Evolutionary conservation across 345 rosid genomes (phyloP).

Genomic region (Moricandia moricandioides): DNA sequence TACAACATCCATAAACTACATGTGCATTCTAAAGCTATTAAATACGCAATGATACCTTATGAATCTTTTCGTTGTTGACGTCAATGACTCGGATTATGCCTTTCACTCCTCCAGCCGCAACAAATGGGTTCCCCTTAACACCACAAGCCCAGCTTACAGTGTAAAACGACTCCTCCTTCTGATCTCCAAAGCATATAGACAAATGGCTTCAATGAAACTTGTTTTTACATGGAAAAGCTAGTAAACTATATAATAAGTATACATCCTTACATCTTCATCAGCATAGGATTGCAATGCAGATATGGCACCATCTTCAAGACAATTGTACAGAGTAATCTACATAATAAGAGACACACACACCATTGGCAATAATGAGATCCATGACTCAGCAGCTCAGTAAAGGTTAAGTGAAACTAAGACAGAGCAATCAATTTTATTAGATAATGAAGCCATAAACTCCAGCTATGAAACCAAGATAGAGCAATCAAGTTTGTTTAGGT

Average conservation of each 20-base stretch:
- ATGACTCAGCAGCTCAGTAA: neutral
- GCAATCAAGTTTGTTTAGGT: neutral
- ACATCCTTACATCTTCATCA: conserved; percentile 85
- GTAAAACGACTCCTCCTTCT: conserved; percentile 98
- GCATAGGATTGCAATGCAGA: conserved; percentile 80
- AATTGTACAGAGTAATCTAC: conserved; percentile 91
- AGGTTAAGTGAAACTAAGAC: neutral
- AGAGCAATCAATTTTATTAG: neutral
- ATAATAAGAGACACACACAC: conserved; percentile 1
- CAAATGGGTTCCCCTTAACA: conserved; percentile 62
- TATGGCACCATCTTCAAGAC: conserved; percentile 89
- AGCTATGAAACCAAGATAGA: neutral
- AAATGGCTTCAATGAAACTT: conserved; percentile 27
- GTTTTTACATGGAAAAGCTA: conserved; percentile 12
- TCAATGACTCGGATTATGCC: conserved; percentile 90
- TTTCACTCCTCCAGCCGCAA: conserved; percentile 89
- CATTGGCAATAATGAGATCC: neutral
- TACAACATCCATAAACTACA: neutral
- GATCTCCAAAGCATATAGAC: conserved; percentile 59
- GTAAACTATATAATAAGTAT: neutral
- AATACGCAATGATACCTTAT: conserved; percentile 54
- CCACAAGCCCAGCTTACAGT: conserved; percentile 94
- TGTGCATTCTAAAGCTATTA: neutral
- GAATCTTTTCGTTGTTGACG: conserved; percentile 74
- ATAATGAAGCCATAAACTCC: neutral